Evolutionary conservation across 768 basidiomycete species (phyloP).

Genomic region (Myochromella boudieri): DNA sequence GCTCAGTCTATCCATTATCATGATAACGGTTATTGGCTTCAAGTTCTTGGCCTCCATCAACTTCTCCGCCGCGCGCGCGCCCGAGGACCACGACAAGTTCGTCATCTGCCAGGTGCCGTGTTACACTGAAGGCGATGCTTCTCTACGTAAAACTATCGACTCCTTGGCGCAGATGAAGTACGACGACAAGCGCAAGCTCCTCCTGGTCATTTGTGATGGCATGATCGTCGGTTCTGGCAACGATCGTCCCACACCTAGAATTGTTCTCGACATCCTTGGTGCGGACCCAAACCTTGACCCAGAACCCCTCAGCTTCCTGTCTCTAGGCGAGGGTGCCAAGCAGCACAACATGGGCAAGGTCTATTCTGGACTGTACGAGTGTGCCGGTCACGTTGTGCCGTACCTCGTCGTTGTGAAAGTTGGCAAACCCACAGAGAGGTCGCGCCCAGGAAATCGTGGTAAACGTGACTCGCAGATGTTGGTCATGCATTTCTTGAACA

Average conservation of each 20-base stretch:
- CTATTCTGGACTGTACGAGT: constrained; percentile 94
- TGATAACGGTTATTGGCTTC: constrained; percentile 93
- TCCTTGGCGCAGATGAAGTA: constrained; percentile 93
- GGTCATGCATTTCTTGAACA: constrained; percentile 97
- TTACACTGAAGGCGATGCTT: constrained; percentile 94
- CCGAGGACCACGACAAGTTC: constrained; percentile 92
- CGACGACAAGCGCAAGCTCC: constrained; percentile 95
- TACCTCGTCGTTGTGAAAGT: constrained; percentile 92
- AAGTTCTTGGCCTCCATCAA: constrained; percentile 88
- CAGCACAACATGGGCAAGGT: constrained; percentile 99
- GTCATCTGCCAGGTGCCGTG: constrained; percentile 97
- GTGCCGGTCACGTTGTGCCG: constrained; percentile 92
- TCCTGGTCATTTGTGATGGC: constrained; percentile 94
- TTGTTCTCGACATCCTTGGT: constrained; percentile 95
- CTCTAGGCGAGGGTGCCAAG: constrained; percentile 90
- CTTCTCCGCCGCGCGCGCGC: constrained; percentile 70
- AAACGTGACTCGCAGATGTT: constrained; percentile 98
- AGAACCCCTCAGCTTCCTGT: constrained; percentile 92
- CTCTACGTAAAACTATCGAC: constrained; percentile 86
- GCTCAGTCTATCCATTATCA: constrained; percentile 83
- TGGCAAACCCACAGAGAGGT: constrained; percentile 92
- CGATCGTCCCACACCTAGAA: constrained; percentile 93
- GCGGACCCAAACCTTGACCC: constrained; percentile 92
- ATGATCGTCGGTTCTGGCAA: constrained; percentile 98
- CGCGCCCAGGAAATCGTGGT: constrained; percentile 93